Percentiles rank a stretch among this genome's conserved stretches.
These are phyloP conservation scores for Penicillium sp. DNA, from an alignment of 2,329 filamentous ascomycete genomes.

Conservation along the genomic window DNA sequence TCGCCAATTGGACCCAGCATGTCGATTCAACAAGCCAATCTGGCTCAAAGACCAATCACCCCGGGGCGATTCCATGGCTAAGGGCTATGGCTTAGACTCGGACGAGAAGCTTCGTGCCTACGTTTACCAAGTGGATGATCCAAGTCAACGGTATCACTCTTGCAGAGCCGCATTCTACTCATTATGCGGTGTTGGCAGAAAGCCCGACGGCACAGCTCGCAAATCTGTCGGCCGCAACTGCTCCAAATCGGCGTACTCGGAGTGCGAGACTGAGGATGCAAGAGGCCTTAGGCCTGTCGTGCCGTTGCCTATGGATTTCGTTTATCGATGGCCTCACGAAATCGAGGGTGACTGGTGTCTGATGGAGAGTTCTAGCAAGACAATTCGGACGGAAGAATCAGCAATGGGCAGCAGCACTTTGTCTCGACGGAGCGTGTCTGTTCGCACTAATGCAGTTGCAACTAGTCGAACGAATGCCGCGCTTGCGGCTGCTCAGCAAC, in stretches of 20 bases:
- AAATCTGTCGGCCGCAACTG: constrained; percentile 51
- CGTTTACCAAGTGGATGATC: constrained; percentile 42
- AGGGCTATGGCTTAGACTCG: constrained; percentile 50
- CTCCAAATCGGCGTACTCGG: constrained; percentile 51
- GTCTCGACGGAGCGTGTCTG: constrained; percentile 34
- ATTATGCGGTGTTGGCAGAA: constrained; percentile 50
- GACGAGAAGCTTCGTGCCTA: constrained; percentile 44
- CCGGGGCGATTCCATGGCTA: constrained; percentile 49
- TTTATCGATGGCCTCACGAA: constrained; percentile 51
- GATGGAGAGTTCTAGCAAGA: constrained; percentile 25
- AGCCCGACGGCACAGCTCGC: constrained; percentile 46
- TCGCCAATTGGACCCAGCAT: constrained; percentile 45
- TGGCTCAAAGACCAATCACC: constrained; percentile 52
- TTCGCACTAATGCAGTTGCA: constrained; percentile 34
- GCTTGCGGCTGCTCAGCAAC: constrained; percentile 46
- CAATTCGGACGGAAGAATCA: constrained; percentile 30
- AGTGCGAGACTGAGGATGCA: constrained; percentile 52
- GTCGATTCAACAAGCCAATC: constrained; percentile 44
- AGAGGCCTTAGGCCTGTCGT: constrained; percentile 50
- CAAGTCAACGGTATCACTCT: constrained; percentile 43
- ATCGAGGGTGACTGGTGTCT: constrained; percentile 48
- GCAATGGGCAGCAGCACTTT: constrained; percentile 34
- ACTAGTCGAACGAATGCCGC: constrained; percentile 45
- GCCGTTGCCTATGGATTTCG: constrained; percentile 49
- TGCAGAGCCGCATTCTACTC: constrained; percentile 49